Evolutionary conservation across 106 monocot species (phyloP).

Genomic region (Dactylorhiza incarnata): DNA sequence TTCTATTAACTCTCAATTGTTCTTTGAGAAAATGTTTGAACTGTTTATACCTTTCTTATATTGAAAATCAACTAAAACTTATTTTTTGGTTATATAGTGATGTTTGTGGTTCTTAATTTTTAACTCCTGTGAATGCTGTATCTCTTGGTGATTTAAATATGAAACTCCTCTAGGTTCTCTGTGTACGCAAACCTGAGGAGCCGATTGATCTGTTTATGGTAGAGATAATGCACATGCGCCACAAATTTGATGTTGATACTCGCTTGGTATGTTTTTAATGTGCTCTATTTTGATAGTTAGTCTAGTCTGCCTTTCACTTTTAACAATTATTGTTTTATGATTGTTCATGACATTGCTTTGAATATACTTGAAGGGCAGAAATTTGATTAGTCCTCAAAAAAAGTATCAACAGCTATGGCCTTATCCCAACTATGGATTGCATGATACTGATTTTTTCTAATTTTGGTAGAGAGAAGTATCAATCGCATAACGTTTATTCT

Average conservation of each 20-base stretch:
- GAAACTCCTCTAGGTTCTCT: constrained; percentile 57
- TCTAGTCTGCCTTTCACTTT: neutral
- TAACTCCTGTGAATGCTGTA: neutral
- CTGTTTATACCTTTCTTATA: neutral
- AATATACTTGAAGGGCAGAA: neutral
- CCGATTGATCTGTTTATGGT: constrained; percentile 99
- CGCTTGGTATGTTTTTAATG: constrained; percentile 54
- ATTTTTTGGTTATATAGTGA: neutral
- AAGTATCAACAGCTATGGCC: too few species aligned
- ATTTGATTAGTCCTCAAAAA: neutral
- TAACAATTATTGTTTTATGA: neutral
- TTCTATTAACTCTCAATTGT: neutral
- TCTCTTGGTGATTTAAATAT: constrained; percentile 3
- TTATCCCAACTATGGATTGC: too few species aligned
- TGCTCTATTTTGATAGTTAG: neutral
- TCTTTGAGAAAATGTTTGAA: constrained; percentile 1
- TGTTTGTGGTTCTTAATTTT: neutral
- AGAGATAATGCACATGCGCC: constrained; percentile 99
- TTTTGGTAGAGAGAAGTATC: too few species aligned
- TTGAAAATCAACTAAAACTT: neutral
- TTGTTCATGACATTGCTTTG: neutral
- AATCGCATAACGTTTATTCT: too few species aligned
- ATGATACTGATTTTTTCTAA: too few species aligned
- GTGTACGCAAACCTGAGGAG: constrained; percentile 75
- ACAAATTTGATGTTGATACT: constrained; percentile 97